phyloP scores from a whole-genome alignment of 78 protist genomes.

The slime mould (Dictyostelium discoideum) region dicty_2.7 NC_007088.5:7284501-7285000 shows the following conservation, averaged over 20 bases:
- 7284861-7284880: constrained; percentile 66
- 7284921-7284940: constrained; percentile 46
- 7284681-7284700: constrained; percentile 51
- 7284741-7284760: constrained; percentile 69
- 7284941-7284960: constrained; percentile 48
- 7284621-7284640: constrained; percentile 43
- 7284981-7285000: background rate
- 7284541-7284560: background rate
- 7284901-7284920: constrained; percentile 72
- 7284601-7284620: background rate
- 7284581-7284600: no score
- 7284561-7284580: background rate
- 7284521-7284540: background rate
- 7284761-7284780: constrained; percentile 74
- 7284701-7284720: constrained; percentile 66
- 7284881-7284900: constrained; percentile 66
- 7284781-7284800: constrained; percentile 53
- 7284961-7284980: background rate
- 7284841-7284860: constrained; percentile 49
- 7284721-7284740: constrained; percentile 39
- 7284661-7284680: constrained; percentile 68
- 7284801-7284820: constrained; percentile 28
- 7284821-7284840: constrained; percentile 47
- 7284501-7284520: constrained; percentile 66
- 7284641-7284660: constrained; percentile 67